These are phyloP conservation scores for Annulohypoxylon truncatum DNA, from an alignment of 2,329 filamentous ascomycete genomes.

Conservation along the genomic window DNA sequence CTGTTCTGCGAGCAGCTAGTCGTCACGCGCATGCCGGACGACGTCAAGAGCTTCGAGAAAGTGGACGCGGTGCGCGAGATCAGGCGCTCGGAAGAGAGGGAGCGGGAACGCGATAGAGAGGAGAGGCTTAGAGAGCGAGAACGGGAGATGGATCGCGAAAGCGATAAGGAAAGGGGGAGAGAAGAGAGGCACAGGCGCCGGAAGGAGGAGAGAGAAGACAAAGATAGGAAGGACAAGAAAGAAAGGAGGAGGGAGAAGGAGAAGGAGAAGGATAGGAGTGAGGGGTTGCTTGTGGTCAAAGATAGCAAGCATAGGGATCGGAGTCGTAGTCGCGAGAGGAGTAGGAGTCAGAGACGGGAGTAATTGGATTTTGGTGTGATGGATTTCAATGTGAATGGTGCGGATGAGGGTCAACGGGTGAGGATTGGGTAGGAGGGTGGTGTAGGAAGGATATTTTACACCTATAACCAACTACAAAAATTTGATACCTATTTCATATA, in stretches of 20 bases:
- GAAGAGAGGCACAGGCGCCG: slow-evolving; percentile 2
- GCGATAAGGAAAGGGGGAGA: slow-evolving; percentile 31
- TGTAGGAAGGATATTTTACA: background rate
- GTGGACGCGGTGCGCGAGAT: slow-evolving; percentile 47
- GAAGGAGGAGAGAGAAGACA: slow-evolving; percentile 28
- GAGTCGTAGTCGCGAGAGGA: slow-evolving; percentile 38
- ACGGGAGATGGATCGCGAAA: slow-evolving; percentile 17
- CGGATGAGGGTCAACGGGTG: background rate
- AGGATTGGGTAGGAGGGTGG: background rate
- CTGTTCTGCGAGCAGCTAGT: slow-evolving; percentile 79
- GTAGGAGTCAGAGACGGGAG: slow-evolving; percentile 27
- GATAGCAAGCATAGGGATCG: slow-evolving; percentile 45
- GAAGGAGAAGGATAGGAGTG: slow-evolving; percentile 28
- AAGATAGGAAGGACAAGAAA: slow-evolving; percentile 29
- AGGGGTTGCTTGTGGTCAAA: slow-evolving; percentile 43
- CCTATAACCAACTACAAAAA: background rate
- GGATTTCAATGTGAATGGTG: background rate
- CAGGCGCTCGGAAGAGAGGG: slow-evolving; percentile 28
- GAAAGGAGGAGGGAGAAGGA: slow-evolving; percentile 16
- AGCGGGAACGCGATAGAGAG: slow-evolving; percentile 15
- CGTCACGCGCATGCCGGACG: slow-evolving; percentile 69
- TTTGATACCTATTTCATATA: background rate
- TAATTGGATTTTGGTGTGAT: background rate
- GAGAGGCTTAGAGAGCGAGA: slow-evolving; percentile 38
- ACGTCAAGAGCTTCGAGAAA: slow-evolving; percentile 65